Evolutionary conservation across 2,329 filamentous ascomycete genomes (phyloP), one percentile per base, ranked within the genome.

Genomic region (Monosporascus ibericus): DNA sequence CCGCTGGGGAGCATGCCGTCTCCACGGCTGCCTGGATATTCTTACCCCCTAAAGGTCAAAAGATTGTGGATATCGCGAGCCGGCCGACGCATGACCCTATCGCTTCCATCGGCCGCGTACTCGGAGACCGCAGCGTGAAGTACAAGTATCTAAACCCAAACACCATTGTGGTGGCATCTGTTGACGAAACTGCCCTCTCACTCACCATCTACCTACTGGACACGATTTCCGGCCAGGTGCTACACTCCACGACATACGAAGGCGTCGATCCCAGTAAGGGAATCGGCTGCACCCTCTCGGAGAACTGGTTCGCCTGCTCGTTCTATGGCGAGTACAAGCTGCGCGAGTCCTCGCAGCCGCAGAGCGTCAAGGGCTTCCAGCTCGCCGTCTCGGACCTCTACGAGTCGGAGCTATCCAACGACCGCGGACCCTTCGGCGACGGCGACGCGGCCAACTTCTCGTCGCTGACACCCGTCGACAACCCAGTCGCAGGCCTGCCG

Each of bases 81-180:
- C 81, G 86, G 47, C 85, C 90, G 9, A 66, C 80, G 2, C 87
- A 92, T 58, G 92, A 99, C 61, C 90, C 90, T 0, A 85, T 97
- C 47, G 92, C 94, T 3, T 97, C 94, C 1, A 96, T 99, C 61
- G 94, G 94, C 9, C 90, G 90, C 54, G 94, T 97, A 1, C 81
- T 99, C 22, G 92, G 91, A 25, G 88, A 99, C 64, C 84, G 94
- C 44, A 86, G 85, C n/a, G 94, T 99, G 47, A 81, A 92, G 57
- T 99, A 99, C 82, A 99, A 99, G 73, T 97, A 97, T 67, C 75
- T 99, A 40, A 96, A 95, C 72, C 84, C 89, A 0, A 96, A 95
- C 70, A 80, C 90, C 6, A 77, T 91, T 2, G 79, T 97, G 1
- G 77, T 96, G 46, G 88, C 88, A 1, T 78, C 88, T 1, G 72